These are phyloP conservation scores for Aureobasidium melanogenum DNA, from an alignment of 2,329 filamentous ascomycete species.

Conservation along the genomic window DNA sequence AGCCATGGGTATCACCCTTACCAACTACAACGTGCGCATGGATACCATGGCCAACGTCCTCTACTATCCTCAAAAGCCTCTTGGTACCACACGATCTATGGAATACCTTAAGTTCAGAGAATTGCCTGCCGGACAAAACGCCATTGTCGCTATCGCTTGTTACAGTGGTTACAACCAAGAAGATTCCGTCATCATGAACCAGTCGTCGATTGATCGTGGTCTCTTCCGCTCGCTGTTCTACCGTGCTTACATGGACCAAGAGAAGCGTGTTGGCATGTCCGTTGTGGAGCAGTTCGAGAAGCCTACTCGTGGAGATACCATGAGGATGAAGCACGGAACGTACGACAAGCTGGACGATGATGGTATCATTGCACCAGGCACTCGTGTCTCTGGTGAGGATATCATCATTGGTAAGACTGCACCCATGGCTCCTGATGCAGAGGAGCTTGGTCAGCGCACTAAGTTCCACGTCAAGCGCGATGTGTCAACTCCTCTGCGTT, in stretches of 20 bases:
- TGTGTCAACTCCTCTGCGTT: slow-evolving; percentile 86
- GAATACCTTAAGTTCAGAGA: slow-evolving; percentile 98
- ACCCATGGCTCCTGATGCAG: slow-evolving; percentile 82
- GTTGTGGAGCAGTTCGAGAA: slow-evolving; percentile 94
- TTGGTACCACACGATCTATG: slow-evolving; percentile 95
- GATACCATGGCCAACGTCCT: slow-evolving; percentile 99
- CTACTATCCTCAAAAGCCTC: slow-evolving; percentile 96
- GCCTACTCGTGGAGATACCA: slow-evolving; percentile 76
- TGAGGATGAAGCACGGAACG: slow-evolving; percentile 70
- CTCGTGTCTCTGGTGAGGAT: slow-evolving; percentile 92
- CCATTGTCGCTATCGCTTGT: slow-evolving; percentile 93
- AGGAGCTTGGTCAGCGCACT: slow-evolving; percentile 87
- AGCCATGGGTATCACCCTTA: slow-evolving; percentile 98
- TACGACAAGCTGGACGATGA: slow-evolving; percentile 88
- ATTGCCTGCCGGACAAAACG: slow-evolving; percentile 91
- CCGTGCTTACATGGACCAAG: slow-evolving; percentile 91
- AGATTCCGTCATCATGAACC: slow-evolving; percentile 99
- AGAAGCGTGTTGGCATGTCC: slow-evolving; percentile 91
- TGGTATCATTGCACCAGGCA: slow-evolving; percentile 86
- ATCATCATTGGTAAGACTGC: slow-evolving; percentile 99
- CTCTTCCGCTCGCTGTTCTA: slow-evolving; percentile 97
- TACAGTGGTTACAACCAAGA: slow-evolving; percentile 99
- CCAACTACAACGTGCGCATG: slow-evolving; percentile 95
- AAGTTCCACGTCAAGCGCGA: slow-evolving; percentile 88
- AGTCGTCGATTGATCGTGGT: slow-evolving; percentile 95